These are phyloP conservation scores for Oryza coarctata DNA, from an alignment of 176 grass and related monocot species.

Conservation along the genomic window DNA sequence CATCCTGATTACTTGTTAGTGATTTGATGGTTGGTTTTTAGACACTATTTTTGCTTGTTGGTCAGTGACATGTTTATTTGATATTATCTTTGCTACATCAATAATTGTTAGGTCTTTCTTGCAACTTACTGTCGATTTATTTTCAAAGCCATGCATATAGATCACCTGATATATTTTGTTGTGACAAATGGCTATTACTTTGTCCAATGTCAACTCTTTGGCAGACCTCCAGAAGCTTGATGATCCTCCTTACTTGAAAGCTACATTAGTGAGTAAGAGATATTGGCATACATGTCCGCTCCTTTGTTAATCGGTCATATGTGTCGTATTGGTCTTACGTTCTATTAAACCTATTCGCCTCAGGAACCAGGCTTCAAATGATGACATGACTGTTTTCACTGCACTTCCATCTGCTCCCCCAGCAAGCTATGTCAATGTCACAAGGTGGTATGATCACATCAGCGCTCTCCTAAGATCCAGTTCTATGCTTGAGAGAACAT, in stretches of 20 bases:
- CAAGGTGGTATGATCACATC: constrained; percentile 75
- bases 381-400: constrained; percentile 62
- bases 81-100: not conserved
- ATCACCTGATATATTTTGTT: constrained; percentile 10
- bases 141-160: not conserved
- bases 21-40: not conserved
- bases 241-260: constrained; percentile 58
- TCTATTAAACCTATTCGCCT: not conserved
- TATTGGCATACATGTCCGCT: not conserved
- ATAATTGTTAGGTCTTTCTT: not conserved
- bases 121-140: not conserved
- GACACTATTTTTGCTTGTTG: not conserved
- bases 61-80: not conserved
- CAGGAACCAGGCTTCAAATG: constrained; percentile 79
- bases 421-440: constrained; percentile 46
- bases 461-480: constrained; percentile 61
- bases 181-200: constrained; percentile 48
- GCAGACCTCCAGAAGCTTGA: constrained; percentile 74
- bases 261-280: constrained; percentile 58
- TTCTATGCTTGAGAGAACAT: constrained; percentile 19
- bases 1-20: not conserved
- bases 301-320: not conserved
- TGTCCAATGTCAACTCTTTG: constrained; percentile 45
- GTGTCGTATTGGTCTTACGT: not conserved
- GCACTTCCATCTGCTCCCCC: constrained; percentile 46